Conservation (phyloP, 441 rosid species). For the Brassica balearica region DNA sequence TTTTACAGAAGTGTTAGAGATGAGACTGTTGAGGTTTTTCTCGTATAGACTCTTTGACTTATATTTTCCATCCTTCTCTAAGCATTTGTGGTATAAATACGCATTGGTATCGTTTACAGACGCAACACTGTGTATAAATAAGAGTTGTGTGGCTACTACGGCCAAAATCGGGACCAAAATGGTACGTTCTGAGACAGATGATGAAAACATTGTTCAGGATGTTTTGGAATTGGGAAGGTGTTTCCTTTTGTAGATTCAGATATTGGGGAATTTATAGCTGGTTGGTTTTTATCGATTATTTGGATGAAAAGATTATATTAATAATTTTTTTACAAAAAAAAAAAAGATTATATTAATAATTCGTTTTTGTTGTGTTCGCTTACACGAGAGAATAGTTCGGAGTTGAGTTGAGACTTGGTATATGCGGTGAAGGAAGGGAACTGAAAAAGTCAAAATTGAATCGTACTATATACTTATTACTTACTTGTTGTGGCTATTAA, state of each 20-base stretch:
- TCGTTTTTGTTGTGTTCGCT: too few species aligned
- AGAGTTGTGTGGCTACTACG: slow-evolving; percentile 25
- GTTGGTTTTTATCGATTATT: not conserved
- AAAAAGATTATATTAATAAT: not conserved
- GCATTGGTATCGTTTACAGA: slow-evolving; percentile 39
- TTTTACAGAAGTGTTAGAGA: slow-evolving; percentile 35
- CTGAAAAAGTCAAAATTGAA: too few species aligned
- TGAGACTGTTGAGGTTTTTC: slow-evolving; percentile 47
- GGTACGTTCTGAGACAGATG: not conserved
- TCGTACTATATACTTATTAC: too few species aligned
- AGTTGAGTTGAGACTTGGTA: too few species aligned
- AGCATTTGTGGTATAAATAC: slow-evolving; percentile 61
- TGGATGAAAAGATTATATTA: not conserved
- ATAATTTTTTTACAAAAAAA: not conserved
- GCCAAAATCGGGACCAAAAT: slow-evolving; percentile 11
- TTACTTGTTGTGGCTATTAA: too few species aligned
- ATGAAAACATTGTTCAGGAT: slow-evolving; percentile 27
- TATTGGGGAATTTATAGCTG: not conserved
- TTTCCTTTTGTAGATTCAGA: not conserved
- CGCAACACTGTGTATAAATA: slow-evolving; percentile 22
- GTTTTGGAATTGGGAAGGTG: not conserved
- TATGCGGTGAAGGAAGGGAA: too few species aligned
- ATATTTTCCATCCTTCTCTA: slow-evolving; percentile 55
- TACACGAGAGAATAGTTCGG: too few species aligned
- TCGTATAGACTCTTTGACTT: slow-evolving; percentile 54